Evolutionary conservation across 805 yeast species (phyloP), one percentile per base, ranked within the genome.

Genomic region (Candida sakaeoensis): DNA sequence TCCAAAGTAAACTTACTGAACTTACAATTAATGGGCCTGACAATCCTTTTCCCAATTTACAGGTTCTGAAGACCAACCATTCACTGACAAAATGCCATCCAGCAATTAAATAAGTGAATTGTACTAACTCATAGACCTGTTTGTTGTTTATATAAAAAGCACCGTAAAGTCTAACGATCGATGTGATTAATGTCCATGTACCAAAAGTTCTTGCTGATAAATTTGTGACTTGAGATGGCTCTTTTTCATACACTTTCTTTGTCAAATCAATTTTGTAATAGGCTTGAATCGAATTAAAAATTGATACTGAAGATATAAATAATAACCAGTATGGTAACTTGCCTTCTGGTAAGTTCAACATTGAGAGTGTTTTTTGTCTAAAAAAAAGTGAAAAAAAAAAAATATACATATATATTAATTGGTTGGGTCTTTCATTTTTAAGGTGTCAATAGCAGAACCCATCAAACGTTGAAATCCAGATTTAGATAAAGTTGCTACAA

Each of bases 121-220:
- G 75, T 14, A 90, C 83, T 49, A 93, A 69, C 51, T 85, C 80
- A 61, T 79, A 93, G 39, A 90, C 78, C 48, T 81, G 84, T 17
- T 79, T 78, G 50, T 81, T 80, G 40, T 70, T 68, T 42, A 85
- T 68, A 56, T 85, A 69, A 63, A 83, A 85, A 10, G 98, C 95
- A 41, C 95, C 96, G 59, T 85, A 88, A 48, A 82, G 73, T 57
- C 99, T 79, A 35, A 93, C 82, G 22, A 91, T 70, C 2, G 95
- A 77, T 2, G 96, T 81, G 51, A 90, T 74, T 28, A 90, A 69
- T 0, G 99, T 93, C 99, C 99, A 93, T 0, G 99, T 93, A 24
- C 99, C 99, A 60, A 93, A 93, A 0, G 99, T 91, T 53, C 99
- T 77, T n/a, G 96, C 96, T 51, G 93, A 80, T 49, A 93, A 70